Conservation (phyloP, 78 protist genomes). For the Creolimax fragrantissima region DNA sequence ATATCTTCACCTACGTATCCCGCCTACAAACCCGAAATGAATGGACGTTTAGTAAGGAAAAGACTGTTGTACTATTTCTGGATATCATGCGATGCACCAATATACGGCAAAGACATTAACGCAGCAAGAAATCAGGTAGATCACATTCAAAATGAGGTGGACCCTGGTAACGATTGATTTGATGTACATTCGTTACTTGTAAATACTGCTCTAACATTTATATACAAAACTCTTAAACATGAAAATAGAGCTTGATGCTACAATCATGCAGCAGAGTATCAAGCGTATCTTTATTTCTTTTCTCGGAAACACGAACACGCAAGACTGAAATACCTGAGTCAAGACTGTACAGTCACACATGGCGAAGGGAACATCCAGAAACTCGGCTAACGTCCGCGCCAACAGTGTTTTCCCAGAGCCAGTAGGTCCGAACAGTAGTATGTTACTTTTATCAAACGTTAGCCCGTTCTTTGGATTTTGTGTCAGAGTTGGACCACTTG, state of each 20-base stretch:
- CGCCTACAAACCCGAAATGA: slow-evolving; percentile 16
- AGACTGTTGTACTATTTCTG: not conserved
- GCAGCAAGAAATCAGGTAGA: not conserved
- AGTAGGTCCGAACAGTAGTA: slow-evolving; percentile 47
- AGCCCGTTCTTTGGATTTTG: not conserved
- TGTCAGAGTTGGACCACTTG: not conserved
- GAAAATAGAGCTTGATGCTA: too few relatives aligned
- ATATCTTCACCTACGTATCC: slow-evolving; percentile 61
- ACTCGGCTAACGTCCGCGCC: slow-evolving; percentile 30
- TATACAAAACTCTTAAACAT: too few relatives aligned
- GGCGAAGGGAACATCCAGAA: slow-evolving; percentile 39
- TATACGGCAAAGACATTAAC: too few relatives aligned
- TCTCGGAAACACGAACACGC: too few relatives aligned
- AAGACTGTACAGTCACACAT: slow-evolving; percentile 42
- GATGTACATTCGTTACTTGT: too few relatives aligned
- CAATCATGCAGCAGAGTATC: too few relatives aligned
- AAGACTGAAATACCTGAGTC: slow-evolving; percentile 44
- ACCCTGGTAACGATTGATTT: too few relatives aligned
- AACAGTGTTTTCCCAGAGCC: slow-evolving; percentile 55
- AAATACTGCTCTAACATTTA: too few relatives aligned
- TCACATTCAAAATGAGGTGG: not conserved
- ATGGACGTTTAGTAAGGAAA: not conserved
- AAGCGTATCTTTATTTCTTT: too few relatives aligned
- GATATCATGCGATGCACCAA: too few relatives aligned
- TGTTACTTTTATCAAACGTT: slow-evolving; percentile 36